phyloP scores from a whole-genome alignment of 345 rosid species.

The Cardiospermum halicacabum region DNA sequence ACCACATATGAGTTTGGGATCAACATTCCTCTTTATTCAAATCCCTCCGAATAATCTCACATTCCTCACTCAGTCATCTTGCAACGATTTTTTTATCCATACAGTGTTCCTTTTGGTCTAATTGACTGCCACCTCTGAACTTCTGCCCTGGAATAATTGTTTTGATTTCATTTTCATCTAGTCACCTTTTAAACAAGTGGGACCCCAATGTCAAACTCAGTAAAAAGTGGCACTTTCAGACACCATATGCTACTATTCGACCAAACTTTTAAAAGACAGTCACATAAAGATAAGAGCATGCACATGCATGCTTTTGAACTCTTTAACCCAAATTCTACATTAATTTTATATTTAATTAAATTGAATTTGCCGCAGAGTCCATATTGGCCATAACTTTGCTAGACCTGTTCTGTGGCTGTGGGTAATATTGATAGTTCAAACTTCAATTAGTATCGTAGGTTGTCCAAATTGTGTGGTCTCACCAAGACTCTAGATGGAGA shows the following conservation, averaged over 20 bases:
- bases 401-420: slow-evolving; percentile 8
- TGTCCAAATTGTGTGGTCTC: slow-evolving; percentile 5
- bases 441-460: slow-evolving; percentile 4
- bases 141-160: too few species aligned
- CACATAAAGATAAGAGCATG: slow-evolving; percentile 1
- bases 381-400: slow-evolving; percentile 28
- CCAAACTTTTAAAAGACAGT: not conserved
- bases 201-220: not conserved
- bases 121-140: too few species aligned
- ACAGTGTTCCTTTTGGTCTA: too few species aligned
- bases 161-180: too few species aligned
- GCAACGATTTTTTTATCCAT: too few species aligned
- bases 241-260: not conserved
- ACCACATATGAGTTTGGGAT: too few species aligned
- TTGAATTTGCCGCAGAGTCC: slow-evolving; percentile 28
- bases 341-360: not conserved
- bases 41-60: too few species aligned
- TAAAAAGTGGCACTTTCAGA: not conserved
- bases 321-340: not conserved
- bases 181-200: too few species aligned
- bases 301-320: not conserved
- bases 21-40: too few species aligned
- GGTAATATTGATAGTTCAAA: slow-evolving; percentile 1
- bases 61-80: too few species aligned
- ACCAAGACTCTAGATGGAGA: too few species aligned